Evolutionary conservation across 2,329 filamentous ascomycete species (phyloP).

Genomic region (Paramyrothecium roridum): DNA sequence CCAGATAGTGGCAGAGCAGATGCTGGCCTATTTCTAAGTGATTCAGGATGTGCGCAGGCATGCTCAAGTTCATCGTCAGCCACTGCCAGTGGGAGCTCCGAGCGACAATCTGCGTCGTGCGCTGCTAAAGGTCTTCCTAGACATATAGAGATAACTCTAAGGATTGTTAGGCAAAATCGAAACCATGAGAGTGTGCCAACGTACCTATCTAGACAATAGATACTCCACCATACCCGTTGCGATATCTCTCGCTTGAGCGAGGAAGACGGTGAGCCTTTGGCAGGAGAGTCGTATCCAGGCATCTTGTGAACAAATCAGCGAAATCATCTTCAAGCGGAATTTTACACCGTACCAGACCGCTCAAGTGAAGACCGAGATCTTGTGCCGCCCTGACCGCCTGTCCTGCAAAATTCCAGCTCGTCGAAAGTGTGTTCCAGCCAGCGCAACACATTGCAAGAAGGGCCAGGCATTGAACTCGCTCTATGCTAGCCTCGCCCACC

Average conservation of each 20-base stretch:
- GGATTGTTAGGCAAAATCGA: background rate
- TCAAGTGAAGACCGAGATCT: constrained; percentile 22
- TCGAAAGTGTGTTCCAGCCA: constrained; percentile 24
- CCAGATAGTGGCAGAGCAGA: constrained; percentile 12
- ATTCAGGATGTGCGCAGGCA: background rate
- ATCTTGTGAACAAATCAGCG: background rate
- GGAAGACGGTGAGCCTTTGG: constrained; percentile 1
- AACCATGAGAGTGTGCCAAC: background rate
- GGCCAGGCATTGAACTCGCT: constrained; percentile 23
- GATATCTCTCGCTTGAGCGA: constrained; percentile 14
- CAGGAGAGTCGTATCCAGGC: background rate
- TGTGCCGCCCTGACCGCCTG: constrained; percentile 22
- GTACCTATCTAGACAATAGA: constrained; percentile 23
- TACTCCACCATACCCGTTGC: constrained; percentile 24
- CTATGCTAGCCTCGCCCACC: constrained; percentile 20
- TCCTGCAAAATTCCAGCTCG: constrained; percentile 20
- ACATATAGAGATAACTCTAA: constrained; percentile 21
- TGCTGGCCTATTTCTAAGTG: background rate
- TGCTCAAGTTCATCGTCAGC: constrained; percentile 19
- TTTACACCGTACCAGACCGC: constrained; percentile 10
- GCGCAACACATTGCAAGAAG: constrained; percentile 23
- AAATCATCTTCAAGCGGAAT: background rate
- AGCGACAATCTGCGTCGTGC: constrained; percentile 23
- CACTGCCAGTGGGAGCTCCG: constrained; percentile 19
- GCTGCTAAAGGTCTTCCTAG: constrained; percentile 21